Percentiles rank a stretch among this genome's conserved stretches.
Evolutionary conservation across 2,329 filamentous ascomycete genomes (phyloP).

Genomic region (Neocatenulostroma microsporum): DNA sequence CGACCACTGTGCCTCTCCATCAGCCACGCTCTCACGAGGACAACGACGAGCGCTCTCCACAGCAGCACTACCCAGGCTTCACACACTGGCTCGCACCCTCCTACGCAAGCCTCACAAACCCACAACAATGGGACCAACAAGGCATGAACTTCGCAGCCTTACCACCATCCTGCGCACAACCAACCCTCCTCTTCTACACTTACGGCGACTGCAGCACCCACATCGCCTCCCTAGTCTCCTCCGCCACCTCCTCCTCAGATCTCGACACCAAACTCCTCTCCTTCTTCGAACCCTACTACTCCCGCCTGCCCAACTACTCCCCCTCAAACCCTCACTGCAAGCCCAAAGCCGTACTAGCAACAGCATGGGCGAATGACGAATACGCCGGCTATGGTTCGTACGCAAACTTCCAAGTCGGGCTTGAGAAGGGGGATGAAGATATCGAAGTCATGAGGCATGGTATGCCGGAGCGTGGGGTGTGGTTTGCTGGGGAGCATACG

Average conservation of each 20-base stretch:
- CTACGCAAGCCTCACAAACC: slow-evolving; percentile 58
- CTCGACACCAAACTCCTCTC: slow-evolving; percentile 50
- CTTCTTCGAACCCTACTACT: slow-evolving; percentile 73
- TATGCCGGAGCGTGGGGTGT: slow-evolving; percentile 58
- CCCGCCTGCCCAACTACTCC: slow-evolving; percentile 61
- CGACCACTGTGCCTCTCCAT: slow-evolving; percentile 31
- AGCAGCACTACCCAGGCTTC: slow-evolving; percentile 51
- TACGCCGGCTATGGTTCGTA: slow-evolving; percentile 78
- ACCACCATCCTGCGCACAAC: slow-evolving; percentile 52
- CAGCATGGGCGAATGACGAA: slow-evolving; percentile 70
- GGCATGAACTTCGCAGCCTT: slow-evolving; percentile 68
- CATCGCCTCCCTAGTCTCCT: slow-evolving; percentile 36
- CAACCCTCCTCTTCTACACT: slow-evolving; percentile 78
- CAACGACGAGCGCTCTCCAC: no score
- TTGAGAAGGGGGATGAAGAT: slow-evolving; percentile 63
- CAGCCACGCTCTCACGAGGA: slow-evolving; percentile 10
- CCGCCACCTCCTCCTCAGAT: slow-evolving; percentile 34
- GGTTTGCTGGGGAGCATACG: slow-evolving; percentile 87
- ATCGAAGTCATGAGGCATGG: slow-evolving; percentile 54
- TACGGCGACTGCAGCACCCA: slow-evolving; percentile 56
- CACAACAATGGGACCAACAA: slow-evolving; percentile 53
- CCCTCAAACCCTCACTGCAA: slow-evolving; percentile 48
- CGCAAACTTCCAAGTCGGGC: slow-evolving; percentile 72
- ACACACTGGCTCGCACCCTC: slow-evolving; percentile 65
- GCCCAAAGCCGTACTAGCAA: slow-evolving; percentile 59